A percentile compares a stretch with the other conserved stretches of the same genome.
Evolutionary conservation across 257 asterid species (phyloP).

Genomic region (Rhazya stricta): DNA sequence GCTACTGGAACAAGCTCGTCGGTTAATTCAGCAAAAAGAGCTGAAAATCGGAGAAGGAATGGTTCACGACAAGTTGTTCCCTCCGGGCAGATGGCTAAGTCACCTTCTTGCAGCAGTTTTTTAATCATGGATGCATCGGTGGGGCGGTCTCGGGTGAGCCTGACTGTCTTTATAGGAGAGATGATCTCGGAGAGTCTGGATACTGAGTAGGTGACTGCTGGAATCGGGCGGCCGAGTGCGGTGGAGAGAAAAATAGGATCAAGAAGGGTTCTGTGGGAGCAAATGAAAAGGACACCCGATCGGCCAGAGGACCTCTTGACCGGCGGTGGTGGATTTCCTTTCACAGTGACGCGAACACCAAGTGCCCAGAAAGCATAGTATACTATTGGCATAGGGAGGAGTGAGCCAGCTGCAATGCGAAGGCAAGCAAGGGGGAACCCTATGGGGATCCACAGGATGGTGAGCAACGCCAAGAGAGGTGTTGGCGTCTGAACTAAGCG

Average conservation of each 20-base stretch:
- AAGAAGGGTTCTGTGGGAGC: conserved; percentile 55
- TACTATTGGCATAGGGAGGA: conserved; percentile 51
- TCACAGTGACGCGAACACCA: conserved; percentile 52
- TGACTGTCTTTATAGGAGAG: conserved; percentile 54
- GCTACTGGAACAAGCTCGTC: conserved; percentile 36
- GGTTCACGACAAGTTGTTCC: conserved; percentile 42
- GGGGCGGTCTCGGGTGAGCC: conserved; percentile 45
- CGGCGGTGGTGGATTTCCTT: conserved; percentile 50
- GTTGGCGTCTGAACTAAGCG: conserved; percentile 52
- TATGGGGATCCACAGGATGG: conserved; percentile 51
- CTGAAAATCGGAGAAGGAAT: conserved; percentile 31
- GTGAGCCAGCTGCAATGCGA: conserved; percentile 50
- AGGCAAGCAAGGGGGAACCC: conserved; percentile 54
- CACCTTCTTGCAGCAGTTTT: conserved; percentile 27
- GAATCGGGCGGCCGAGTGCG: conserved; percentile 61
- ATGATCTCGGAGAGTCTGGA: conserved; percentile 65
- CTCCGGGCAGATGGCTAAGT: conserved; percentile 36
- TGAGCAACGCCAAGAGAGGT: conserved; percentile 42
- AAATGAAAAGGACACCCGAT: conserved; percentile 57
- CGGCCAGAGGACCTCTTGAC: conserved; percentile 23
- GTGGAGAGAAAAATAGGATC: conserved; percentile 64
- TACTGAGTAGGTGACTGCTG: conserved; percentile 63
- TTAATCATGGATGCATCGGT: conserved; percentile 34
- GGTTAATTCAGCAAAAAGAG: conserved; percentile 36
- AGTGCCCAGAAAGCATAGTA: conserved; percentile 54